Evolutionary conservation across 176 grass and related monocot genomes (phyloP), one percentile per base, ranked within the genome.

Genomic region (Echinochloa phyllopogon): DNA sequence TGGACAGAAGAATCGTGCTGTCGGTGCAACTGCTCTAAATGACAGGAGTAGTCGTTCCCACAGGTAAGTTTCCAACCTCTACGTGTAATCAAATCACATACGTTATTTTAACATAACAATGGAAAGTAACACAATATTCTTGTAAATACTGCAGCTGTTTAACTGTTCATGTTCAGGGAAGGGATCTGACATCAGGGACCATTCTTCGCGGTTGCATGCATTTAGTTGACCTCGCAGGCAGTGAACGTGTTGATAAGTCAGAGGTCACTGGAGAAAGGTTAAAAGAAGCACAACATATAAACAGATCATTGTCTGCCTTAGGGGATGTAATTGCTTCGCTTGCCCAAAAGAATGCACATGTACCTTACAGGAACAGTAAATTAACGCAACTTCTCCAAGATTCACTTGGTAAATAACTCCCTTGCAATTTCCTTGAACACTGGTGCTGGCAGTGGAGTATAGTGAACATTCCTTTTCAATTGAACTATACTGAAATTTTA

Each of bases 261-360:
- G 96, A 99, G 79, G 96, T 92, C 25, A 96, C 93, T 1, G 96
- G 96, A 76, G 94, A 99, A 71, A 89, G 96, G 81, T 77, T 99
- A 65, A 99, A 99, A 86, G 96, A 99, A 90, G 96, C 96, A 80
- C 96, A 99, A 1, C 94, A 99, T 90, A 99, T 99, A 85, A 99
- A 99, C 67, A 99, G 88, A 90, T 99, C 96, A 69, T 87, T 99
- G 60, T 99, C 96, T 43, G 96, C 96, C 58, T 86, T 99, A 80
- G 96, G 96, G n/a, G 96, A 99, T 71, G 96, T 99, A 69, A 99
- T 99, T 80, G 84, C 96, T 82, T 88, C 96, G 6, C 94, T 99
- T 85, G 94, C 96, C 25, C 93, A 92, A 71, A 99, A 94, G 86
- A 96, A 87, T 78, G 87, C 86, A 6, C 96, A 99, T 72, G 89